Evolutionary conservation across 164 flowering plant genomes (phyloP), one percentile per base, ranked within the genome.

Genomic region (Vitis rotundifolia): DNA sequence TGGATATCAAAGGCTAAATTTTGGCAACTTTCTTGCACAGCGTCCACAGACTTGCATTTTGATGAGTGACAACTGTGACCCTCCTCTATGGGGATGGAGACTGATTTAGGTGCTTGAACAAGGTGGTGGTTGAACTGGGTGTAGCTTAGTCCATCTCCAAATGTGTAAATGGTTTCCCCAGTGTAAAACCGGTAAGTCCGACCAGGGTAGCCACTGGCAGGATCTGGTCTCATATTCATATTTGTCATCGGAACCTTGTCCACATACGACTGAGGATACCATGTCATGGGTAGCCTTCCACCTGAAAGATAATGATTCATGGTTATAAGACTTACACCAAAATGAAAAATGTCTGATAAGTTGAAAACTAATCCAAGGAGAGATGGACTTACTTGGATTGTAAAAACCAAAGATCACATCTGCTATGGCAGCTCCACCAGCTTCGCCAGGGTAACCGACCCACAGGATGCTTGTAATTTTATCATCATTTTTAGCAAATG

Each of bases 381-480:
- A 47, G 18, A 19, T 31, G 44, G 37, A 60, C 88, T 84, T 79
- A 91, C 97, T 77, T 64, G 99, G 99, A 83, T 96, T 96, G 69
- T 63, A 85, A 37, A 10, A 54, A 1, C 98, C 98, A 64, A 92
- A 92, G 10, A 91, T 78, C 7, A 95, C 82, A 73, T 95, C 96
- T 3, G 99, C 97, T 49, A 90, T 79, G 56, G 99, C 97, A 48
- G 88, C 92, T 9, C 99, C 99, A 29, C 99, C 98, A 50, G 94
- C 97, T 81, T 95, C 86, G 16, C 99, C 98, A 53, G 99, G 99
- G 79, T 87, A 96, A 50, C 99, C 99, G 65, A 91, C 97, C 99
- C 99, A 96, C 57, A 96, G 59, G n/a, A 96, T 96, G 83, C 97
- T 88, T 2, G 83, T 74, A 29, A 96, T 77, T 57, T 83, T 86